These are phyloP conservation scores for Rhodotorula sp. DNA, from an alignment of 1,284 basidiomycete genomes.

Conservation along the genomic window DNA sequence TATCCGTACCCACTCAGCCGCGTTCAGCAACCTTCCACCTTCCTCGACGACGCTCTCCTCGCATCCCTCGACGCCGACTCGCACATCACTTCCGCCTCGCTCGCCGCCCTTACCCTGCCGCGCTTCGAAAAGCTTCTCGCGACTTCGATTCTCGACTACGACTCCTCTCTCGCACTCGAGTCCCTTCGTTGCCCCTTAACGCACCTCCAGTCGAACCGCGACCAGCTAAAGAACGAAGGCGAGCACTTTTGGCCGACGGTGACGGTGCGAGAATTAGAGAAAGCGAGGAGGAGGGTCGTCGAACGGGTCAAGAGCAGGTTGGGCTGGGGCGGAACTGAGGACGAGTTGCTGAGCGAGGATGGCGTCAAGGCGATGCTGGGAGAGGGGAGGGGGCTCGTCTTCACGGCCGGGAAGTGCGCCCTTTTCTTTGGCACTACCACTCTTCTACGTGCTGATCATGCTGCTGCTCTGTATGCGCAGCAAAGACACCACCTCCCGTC, in stretches of 20 bases:
- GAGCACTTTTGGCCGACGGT: constrained; percentile 50
- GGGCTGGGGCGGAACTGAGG: not conserved
- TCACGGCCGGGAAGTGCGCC: constrained; percentile 22
- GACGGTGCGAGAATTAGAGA: constrained; percentile 45
- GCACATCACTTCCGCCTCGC: not conserved
- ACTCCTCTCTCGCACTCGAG: not conserved
- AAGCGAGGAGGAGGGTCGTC: constrained; percentile 50
- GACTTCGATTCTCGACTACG: constrained; percentile 1
- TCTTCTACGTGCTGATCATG: not conserved
- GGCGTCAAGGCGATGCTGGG: constrained; percentile 47
- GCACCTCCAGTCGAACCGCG: constrained; percentile 52
- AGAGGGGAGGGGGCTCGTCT: constrained; percentile 35
- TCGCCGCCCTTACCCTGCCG: not conserved
- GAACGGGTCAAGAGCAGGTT: constrained; percentile 46
- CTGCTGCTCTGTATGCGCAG: not conserved
- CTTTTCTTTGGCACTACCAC: too few relatives aligned
- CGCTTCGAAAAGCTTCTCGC: not conserved
- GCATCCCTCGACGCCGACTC: too few relatives aligned
- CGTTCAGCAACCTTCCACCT: not conserved
- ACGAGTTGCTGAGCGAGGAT: constrained; percentile 14
- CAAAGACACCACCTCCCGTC: constrained; percentile 9
- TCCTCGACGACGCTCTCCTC: not conserved
- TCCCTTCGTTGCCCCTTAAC: not conserved
- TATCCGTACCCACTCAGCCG: not conserved
- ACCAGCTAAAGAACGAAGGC: constrained; percentile 51